Conservation (phyloP, 345 rosid species). For the Firmiana major region DNA sequence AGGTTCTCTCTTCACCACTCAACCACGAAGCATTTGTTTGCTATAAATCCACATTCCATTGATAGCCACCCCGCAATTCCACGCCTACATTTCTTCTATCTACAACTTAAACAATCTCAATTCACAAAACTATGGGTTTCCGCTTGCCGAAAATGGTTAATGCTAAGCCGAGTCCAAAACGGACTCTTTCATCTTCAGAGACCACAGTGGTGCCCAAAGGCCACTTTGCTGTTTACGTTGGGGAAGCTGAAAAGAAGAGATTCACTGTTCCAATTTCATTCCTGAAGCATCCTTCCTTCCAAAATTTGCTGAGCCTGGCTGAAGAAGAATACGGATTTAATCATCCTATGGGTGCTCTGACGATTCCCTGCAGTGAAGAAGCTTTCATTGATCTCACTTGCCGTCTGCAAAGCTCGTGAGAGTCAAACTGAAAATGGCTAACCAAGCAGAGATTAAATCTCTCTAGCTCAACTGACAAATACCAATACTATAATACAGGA, state of each 20-base stretch:
- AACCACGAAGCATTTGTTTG: background rate
- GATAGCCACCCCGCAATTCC: background rate
- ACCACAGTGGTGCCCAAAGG: constrained; percentile 33
- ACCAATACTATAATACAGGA: background rate
- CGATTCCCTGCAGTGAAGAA: constrained; percentile 50
- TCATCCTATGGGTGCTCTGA: constrained; percentile 54
- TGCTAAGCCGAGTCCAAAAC: background rate
- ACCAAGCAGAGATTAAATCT: background rate
- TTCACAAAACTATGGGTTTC: background rate
- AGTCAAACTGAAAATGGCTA: background rate
- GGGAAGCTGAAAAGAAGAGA: constrained; percentile 44
- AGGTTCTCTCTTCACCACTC: background rate
- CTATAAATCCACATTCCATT: background rate
- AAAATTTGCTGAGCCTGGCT: constrained; percentile 32
- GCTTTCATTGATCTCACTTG: constrained; percentile 37
- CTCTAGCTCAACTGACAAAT: background rate
- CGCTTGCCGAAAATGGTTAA: background rate
- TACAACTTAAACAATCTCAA: background rate
- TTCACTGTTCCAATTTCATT: constrained; percentile 41
- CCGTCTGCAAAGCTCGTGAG: constrained; percentile 17
- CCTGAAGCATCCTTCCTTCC: constrained; percentile 38
- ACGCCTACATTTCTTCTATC: background rate
- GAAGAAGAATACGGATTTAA: constrained; percentile 51
- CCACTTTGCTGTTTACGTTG: constrained; percentile 48
- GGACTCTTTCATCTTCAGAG: background rate